Evolutionary conservation across 208 protist species (phyloP).

Genomic region (Crithidia bombi): DNA sequence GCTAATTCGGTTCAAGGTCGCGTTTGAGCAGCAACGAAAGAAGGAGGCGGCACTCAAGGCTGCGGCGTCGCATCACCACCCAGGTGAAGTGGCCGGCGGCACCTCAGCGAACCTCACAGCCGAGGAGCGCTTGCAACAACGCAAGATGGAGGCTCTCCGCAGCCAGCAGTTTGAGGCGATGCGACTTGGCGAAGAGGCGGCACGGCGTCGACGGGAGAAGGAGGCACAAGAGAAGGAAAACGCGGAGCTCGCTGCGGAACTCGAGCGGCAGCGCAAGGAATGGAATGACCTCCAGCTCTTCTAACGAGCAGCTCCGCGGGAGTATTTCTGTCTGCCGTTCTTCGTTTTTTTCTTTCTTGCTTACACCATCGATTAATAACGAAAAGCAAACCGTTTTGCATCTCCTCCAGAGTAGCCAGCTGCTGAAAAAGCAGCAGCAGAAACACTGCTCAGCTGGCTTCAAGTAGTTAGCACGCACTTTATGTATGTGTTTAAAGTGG

Average conservation of each 20-base stretch:
- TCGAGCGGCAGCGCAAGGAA: slow-evolving; percentile 83
- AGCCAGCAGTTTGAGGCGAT: slow-evolving; percentile 80
- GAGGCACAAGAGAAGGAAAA: slow-evolving; percentile 60
- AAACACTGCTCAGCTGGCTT: background rate
- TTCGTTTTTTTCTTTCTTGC: slow-evolving; percentile 27
- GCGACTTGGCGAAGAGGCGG: slow-evolving; percentile 79
- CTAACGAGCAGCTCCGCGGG: no score
- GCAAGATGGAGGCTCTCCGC: slow-evolving; percentile 53
- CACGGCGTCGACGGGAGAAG: slow-evolving; percentile 55
- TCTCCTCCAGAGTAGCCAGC: no score
- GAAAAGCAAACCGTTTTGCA: no score
- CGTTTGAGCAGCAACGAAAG: slow-evolving; percentile 62
- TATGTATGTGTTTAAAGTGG: background rate
- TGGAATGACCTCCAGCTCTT: slow-evolving; percentile 81
- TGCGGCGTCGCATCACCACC: slow-evolving; percentile 24
- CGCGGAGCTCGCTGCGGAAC: slow-evolving; percentile 58
- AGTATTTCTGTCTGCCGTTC: no score
- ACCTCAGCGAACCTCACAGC: slow-evolving; percentile 27
- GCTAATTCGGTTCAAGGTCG: slow-evolving; percentile 70
- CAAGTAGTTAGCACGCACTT: no score
- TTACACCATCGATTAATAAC: no score
- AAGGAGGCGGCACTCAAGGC: slow-evolving; percentile 48
- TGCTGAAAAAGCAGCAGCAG: no score
- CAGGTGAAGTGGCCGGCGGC: background rate
- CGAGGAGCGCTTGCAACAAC: slow-evolving; percentile 61